phyloP scores from a whole-genome alignment of 768 basidiomycete species.

The Mycena rebaudengoi region DNA sequence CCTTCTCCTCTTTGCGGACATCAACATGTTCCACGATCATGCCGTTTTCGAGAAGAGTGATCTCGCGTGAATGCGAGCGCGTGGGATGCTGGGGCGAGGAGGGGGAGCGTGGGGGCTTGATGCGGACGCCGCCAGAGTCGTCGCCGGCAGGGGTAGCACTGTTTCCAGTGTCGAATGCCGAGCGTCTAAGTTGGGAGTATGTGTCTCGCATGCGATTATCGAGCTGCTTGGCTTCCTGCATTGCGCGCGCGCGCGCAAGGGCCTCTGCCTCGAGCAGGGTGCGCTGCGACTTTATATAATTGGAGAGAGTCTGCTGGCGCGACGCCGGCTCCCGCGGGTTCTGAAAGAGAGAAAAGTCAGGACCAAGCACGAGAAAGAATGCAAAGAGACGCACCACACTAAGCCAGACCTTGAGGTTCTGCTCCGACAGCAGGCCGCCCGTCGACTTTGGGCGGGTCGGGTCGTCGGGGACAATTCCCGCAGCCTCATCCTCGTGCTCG shows the following conservation, averaged over 20 bases:
- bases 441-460: slow-evolving; percentile 65
- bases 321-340: slow-evolving; percentile 91
- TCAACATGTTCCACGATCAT: slow-evolving; percentile 91
- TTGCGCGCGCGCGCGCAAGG: slow-evolving; percentile 77
- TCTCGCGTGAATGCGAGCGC: slow-evolving; percentile 70
- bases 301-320: slow-evolving; percentile 81
- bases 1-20: slow-evolving; percentile 80
- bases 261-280: slow-evolving; percentile 85
- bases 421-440: slow-evolving; percentile 77
- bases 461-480: slow-evolving; percentile 61
- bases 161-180: slow-evolving; percentile 73
- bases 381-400: slow-evolving; percentile 64
- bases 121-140: slow-evolving; percentile 72
- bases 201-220: slow-evolving; percentile 83
- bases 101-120: slow-evolving; percentile 67
- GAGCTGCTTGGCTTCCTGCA: slow-evolving; percentile 79
- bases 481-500: slow-evolving; percentile 74
- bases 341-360: slow-evolving; percentile 48
- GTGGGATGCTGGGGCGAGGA: slow-evolving; percentile 47
- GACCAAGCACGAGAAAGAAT: slow-evolving; percentile 10
- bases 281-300: slow-evolving; percentile 85
- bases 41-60: slow-evolving; percentile 86
- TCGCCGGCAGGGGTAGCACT: slow-evolving; percentile 54
- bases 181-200: slow-evolving; percentile 81
- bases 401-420: slow-evolving; percentile 83